phyloP scores from a whole-genome alignment of 2,329 filamentous ascomycete species.

The Emergomyces orientalis region DNA sequence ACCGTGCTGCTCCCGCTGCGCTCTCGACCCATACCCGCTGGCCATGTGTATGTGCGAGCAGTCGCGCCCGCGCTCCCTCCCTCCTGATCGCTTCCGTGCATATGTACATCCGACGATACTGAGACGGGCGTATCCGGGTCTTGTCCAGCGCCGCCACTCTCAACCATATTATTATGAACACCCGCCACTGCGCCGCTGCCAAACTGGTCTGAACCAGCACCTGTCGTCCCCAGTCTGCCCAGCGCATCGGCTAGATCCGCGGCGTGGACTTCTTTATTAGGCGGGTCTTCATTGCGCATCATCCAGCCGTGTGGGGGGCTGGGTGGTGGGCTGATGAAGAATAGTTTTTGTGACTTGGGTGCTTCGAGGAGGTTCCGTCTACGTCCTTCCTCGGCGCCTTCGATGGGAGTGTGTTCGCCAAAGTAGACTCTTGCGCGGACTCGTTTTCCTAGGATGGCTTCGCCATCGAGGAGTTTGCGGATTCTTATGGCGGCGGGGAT shows the following conservation, averaged over 20 bases:
- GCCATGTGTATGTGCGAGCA: constrained; percentile 17
- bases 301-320: constrained; percentile 57
- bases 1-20: constrained; percentile 49
- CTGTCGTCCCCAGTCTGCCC: constrained; percentile 41
- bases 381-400: constrained; percentile 25
- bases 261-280: constrained; percentile 57
- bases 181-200: constrained; percentile 16
- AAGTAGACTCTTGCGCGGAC: constrained; percentile 43
- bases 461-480: constrained; percentile 35
- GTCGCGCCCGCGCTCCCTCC: constrained; percentile 17
- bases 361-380: constrained; percentile 43
- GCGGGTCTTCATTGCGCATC: constrained; percentile 52
- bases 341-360: constrained; percentile 52
- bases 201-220: constrained; percentile 29
- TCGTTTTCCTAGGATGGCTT: constrained; percentile 24
- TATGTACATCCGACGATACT: constrained; percentile 10
- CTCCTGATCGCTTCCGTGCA: constrained; percentile 6
- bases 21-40: constrained; percentile 17
- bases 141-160: background rate
- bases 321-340: constrained; percentile 58
- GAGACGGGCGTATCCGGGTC: constrained; percentile 13
- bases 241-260: constrained; percentile 52
- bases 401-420: constrained; percentile 41
- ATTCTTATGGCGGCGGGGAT: constrained; percentile 35
- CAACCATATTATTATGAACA: constrained; percentile 6